phyloP scores from a whole-genome alignment of 2,329 filamentous ascomycete genomes.

The Metarhizium rileyi region DNA sequence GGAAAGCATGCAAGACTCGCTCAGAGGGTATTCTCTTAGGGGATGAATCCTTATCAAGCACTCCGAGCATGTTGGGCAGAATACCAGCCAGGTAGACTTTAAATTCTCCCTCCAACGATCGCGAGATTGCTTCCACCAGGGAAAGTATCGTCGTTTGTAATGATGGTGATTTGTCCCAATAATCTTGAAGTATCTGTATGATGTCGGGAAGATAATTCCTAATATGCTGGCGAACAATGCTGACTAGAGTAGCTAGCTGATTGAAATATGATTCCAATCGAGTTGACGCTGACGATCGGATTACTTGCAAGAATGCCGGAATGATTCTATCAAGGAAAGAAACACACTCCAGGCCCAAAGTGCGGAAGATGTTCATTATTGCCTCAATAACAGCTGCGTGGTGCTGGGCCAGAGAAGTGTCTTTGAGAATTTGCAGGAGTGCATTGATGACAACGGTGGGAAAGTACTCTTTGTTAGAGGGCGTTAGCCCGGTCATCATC shows the following conservation, averaged over 20 bases:
- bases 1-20: constrained; percentile 84
- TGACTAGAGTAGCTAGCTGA: constrained; percentile 84
- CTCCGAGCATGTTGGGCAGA: constrained; percentile 86
- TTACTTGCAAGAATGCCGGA: constrained; percentile 84
- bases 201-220: constrained; percentile 82
- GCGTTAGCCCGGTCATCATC: constrained; percentile 95
- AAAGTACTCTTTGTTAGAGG: constrained; percentile 96
- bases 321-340: constrained; percentile 91
- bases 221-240: constrained; percentile 94
- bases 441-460: constrained; percentile 97
- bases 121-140: constrained; percentile 86
- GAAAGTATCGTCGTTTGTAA: constrained; percentile 87
- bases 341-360: constrained; percentile 89
- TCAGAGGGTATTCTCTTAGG: constrained; percentile 73
- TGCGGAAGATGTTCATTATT: constrained; percentile 98
- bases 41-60: constrained; percentile 77
- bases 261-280: constrained; percentile 95
- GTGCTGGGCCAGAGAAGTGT: constrained; percentile 79
- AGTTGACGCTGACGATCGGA: constrained; percentile 66
- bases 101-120: constrained; percentile 93
- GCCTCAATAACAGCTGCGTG: constrained; percentile 93
- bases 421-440: constrained; percentile 82
- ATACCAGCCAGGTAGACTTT: constrained; percentile 88
- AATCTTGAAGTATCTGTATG: constrained; percentile 76
- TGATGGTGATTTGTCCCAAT: constrained; percentile 72